These are phyloP conservation scores for Boechera stricta DNA, from an alignment of 345 rosid genomes.

Conservation along the genomic window DNA sequence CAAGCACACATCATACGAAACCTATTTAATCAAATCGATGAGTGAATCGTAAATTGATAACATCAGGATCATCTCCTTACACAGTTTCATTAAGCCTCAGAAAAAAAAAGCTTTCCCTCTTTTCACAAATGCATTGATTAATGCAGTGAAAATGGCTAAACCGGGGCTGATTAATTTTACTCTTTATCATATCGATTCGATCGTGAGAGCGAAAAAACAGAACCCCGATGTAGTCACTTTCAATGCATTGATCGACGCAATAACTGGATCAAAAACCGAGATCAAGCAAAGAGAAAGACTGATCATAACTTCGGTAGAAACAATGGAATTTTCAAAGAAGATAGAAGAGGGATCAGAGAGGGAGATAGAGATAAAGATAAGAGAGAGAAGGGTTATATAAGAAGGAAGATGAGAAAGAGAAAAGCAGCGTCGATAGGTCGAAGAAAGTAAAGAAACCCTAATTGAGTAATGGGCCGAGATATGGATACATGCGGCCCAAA, in stretches of 20 bases:
- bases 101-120: neutral
- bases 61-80: no score
- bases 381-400: neutral
- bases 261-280: constrained; percentile 7
- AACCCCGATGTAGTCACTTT: constrained; percentile 37
- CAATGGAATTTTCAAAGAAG: neutral
- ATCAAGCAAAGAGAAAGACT: neutral
- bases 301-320: neutral
- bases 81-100: no score
- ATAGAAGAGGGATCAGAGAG: neutral
- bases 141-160: constrained; percentile 20
- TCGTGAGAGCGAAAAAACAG: neutral
- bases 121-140: constrained; percentile 1
- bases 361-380: neutral
- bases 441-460: neutral
- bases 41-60: no score
- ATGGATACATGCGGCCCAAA: neutral
- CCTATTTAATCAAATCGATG: no score
- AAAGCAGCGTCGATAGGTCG: neutral
- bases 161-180: neutral
- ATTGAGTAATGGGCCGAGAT: neutral
- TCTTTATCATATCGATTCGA: no score
- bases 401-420: neutral
- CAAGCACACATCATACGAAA: no score
- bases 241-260: constrained; percentile 42